These are phyloP conservation scores for Pseudogymnoascus sp. DNA, from an alignment of 2,329 filamentous ascomycete species.

Conservation along the genomic window DNA sequence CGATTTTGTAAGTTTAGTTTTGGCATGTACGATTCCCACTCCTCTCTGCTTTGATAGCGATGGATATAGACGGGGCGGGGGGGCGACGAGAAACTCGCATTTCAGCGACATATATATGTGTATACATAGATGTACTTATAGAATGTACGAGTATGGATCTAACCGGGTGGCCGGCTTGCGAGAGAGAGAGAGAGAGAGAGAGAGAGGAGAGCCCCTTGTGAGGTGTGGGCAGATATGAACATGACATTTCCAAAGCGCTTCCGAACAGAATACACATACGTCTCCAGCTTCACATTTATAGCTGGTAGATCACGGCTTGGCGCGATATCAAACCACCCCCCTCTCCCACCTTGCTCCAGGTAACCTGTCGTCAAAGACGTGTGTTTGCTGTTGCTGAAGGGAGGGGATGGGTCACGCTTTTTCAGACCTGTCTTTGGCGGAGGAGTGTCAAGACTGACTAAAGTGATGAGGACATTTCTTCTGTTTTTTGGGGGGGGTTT, in stretches of 20 bases:
- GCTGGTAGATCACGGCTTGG: constrained; percentile 43
- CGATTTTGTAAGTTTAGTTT: constrained; percentile 20
- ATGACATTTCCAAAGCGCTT: constrained; percentile 35
- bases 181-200: too few relatives aligned
- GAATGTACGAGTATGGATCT: constrained; percentile 11
- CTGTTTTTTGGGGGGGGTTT: not conserved
- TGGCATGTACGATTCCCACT: constrained; percentile 13
- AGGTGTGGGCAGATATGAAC: not conserved
- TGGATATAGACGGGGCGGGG: not conserved
- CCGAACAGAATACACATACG: constrained; percentile 42
- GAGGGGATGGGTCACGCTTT: constrained; percentile 40
- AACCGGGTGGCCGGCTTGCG: not conserved
- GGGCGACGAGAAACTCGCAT: not conserved
- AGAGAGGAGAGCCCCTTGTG: not conserved
- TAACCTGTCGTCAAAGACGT: not conserved
- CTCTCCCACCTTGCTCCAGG: too few relatives aligned
- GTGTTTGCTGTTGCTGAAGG: constrained; percentile 15
- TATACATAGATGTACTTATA: constrained; percentile 12
- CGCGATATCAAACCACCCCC: constrained; percentile 37
- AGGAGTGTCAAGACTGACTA: constrained; percentile 46
- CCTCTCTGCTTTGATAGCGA: constrained; percentile 5
- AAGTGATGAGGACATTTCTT: constrained; percentile 42
- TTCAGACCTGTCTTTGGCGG: constrained; percentile 45
- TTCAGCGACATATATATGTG: constrained; percentile 12
- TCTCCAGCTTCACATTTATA: constrained; percentile 38